Evolutionary conservation across 225 moss, liverwort and hornwort genomes (phyloP), one percentile per base, ranked within the genome.

Genomic region (Neckera pumila): DNA sequence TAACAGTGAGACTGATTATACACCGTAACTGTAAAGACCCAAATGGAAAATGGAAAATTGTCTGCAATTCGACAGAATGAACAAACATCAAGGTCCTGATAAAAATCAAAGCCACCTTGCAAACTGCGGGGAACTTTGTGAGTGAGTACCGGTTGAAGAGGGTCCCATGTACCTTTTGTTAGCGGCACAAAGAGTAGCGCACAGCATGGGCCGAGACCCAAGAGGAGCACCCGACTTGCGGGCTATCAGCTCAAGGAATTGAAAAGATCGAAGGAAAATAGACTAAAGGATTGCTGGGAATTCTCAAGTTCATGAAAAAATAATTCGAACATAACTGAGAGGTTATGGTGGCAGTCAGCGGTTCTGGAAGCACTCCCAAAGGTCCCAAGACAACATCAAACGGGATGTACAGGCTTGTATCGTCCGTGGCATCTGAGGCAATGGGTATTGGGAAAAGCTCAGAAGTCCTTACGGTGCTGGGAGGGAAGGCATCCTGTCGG

Each of bases 361-460:
- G 90, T 73, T 86, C 92, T 63, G 92, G 81, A 89, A 91, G 89
- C 83, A 92, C 87, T 65, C 86, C 87, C 51, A 92, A 92, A 82
- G 83, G 84, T 83, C 56, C 84, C 27, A 89, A 79, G 76, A 76
- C 76, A 88, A 79, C 76, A 88, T 80, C 91, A 71, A 91, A 85
- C 90, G 91, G 92, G 70, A 95, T 95, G 87, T 97, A 95, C 91
- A 95, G 93, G 86, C 94, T 99, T 69, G 96, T 99, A 16, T 94
- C 97, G 30, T 96, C 98, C 47, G 97, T 97, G 89, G 98, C 97
- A 40, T 97, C 97, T 36, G 97, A 99, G 91, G 98, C 96, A 45
- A 96, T 97, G 95, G 98, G 98, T 40, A 93, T 99, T 84, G 98
- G 98, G 59, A 97, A 96, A 93, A 96, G 95, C 93, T 93, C 95